Base-by-base conservation (phyloP, 2,329 filamentous ascomycete genomes). In the Fusarium compactum region DNA sequence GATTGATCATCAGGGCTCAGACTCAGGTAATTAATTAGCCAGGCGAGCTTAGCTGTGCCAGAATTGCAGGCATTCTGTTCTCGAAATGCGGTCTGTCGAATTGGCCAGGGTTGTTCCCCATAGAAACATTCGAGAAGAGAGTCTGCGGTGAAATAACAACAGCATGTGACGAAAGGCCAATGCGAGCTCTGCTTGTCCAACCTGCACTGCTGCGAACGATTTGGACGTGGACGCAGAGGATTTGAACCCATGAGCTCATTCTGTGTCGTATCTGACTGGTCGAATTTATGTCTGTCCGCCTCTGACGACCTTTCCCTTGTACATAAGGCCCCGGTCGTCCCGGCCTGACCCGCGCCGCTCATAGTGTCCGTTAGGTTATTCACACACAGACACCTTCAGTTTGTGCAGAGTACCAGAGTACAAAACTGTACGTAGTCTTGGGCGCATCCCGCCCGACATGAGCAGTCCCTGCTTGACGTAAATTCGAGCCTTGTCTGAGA, bases 81-180 rank as follows among this genome's bases (percentile, higher is more conserved):
- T 47, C 50, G 58, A 27, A 55, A 62, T 62, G 54, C 53, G 57
- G 69, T 56, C 59, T 71, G 64, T 65, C 60, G 50, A 50, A 52
- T 46, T 65, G 25, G 45, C 38, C 64, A 48, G 55, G 64, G 60
- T 60, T 34, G 38, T 38, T 50, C 56, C 20, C 48, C 48, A 58
- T 68, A 38, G 43, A 71, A 71, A 30, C 38, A 43, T 71, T 71
- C 69, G 65, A 71, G 69, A 71, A 71, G 38, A 69, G 63, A 69
- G 67, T 46, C 59, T 65, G 59, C 52, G 43, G 50, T 48, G 53
- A 57, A 48, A 52, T 43, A 53, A 29, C 50, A 53, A 43, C 57
- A 46, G 58, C 59, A 69, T 62, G 60, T 62, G 67, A 67, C 50
- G 65, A 50, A 30, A 47, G 29, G 20, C 25, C 38, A 54, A 65